These are phyloP conservation scores for Curvularia verruculosa DNA, from an alignment of 2,329 filamentous ascomycete genomes.

Conservation along the genomic window DNA sequence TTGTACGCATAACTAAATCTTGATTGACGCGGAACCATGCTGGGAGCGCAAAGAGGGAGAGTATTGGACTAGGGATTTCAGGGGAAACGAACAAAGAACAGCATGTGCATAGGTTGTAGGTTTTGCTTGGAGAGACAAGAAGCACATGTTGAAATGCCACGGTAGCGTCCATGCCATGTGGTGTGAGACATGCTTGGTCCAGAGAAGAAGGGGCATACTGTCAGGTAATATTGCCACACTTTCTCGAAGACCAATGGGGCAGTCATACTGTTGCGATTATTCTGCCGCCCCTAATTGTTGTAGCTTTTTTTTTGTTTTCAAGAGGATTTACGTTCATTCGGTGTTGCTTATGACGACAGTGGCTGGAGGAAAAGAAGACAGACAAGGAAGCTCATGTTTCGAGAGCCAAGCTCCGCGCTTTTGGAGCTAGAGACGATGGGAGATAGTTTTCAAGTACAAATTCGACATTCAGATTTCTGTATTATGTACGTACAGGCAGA, in stretches of 20 bases:
- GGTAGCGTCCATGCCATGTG: conserved; percentile 1
- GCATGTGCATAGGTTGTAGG: conserved; percentile 5
- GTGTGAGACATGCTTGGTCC: not conserved
- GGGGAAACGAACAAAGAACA: conserved; percentile 12
- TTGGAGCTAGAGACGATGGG: not conserved
- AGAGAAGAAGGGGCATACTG: not conserved
- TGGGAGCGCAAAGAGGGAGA: conserved; percentile 9
- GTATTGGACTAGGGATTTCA: conserved; percentile 18
- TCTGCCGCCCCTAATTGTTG: not conserved
- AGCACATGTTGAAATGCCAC: not conserved
- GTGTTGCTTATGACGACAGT: not conserved
- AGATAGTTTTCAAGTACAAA: not conserved
- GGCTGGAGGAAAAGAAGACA: not conserved
- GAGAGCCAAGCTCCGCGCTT: not conserved
- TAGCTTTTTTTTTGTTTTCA: too few species aligned
- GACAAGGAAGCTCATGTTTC: not conserved
- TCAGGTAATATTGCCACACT: not conserved
- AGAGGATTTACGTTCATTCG: not conserved
- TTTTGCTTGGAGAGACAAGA: not conserved
- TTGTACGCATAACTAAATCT: conserved; percentile 11
- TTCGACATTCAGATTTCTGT: not conserved
- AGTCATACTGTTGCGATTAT: not conserved
- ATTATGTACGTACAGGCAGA: not conserved
- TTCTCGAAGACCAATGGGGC: not conserved
- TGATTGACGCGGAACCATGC: conserved; percentile 26